Conservation (phyloP, 805 yeast genomes). For the Wickerhamomyces chambardii region DNA sequence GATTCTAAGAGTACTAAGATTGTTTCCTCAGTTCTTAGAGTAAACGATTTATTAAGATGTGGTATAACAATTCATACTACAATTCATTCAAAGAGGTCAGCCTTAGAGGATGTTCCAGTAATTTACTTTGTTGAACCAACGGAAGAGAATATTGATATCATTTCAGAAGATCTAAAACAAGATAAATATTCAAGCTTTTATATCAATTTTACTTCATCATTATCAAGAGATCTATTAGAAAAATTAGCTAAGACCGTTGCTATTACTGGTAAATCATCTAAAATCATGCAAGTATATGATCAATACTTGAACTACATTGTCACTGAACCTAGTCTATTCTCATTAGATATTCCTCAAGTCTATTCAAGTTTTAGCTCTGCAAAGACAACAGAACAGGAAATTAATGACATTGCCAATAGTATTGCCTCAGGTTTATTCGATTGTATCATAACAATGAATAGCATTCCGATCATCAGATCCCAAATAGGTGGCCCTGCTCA, state of each 20-base stretch:
- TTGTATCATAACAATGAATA: constrained; percentile 64
- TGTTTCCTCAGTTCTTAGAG: constrained; percentile 85
- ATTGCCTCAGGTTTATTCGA: constrained; percentile 80
- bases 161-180: constrained; percentile 62
- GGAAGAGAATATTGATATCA: constrained; percentile 56
- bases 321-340: constrained; percentile 86
- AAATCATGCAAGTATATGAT: constrained; percentile 84
- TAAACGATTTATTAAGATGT: constrained; percentile 79
- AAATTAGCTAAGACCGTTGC: constrained; percentile 83
- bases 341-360: constrained; percentile 57
- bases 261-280: constrained; percentile 54
- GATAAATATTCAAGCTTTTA: constrained; percentile 76
- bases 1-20: constrained; percentile 79
- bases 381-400: constrained; percentile 61
- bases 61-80: constrained; percentile 89
- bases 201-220: constrained; percentile 78
- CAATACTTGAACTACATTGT: constrained; percentile 90
- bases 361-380: constrained; percentile 69
- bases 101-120: constrained; percentile 91
- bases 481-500: constrained; percentile 95
- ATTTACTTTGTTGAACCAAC: constrained; percentile 90
- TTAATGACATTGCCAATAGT: constrained; percentile 55
- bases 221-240: constrained; percentile 74
- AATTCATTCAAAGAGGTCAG: constrained; percentile 62
- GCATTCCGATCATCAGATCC: constrained; percentile 85